These are phyloP conservation scores for Claviceps fusiformis DNA, from an alignment of 2,329 filamentous ascomycete species.

Conservation along the genomic window DNA sequence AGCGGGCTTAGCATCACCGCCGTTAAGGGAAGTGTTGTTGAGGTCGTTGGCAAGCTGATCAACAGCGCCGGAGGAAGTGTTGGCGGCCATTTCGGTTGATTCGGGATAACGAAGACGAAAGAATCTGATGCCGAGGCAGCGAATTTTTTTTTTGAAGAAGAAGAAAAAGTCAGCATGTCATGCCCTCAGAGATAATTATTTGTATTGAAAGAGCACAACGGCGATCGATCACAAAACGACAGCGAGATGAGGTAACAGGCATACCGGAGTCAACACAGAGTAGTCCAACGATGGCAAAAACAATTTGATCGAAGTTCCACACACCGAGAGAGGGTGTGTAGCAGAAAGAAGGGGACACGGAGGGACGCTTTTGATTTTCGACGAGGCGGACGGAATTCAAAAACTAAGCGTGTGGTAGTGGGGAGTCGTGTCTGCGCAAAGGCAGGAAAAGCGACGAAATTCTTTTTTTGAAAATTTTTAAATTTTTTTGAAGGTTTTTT, in stretches of 20 bases:
- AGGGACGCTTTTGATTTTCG: conserved; percentile 2
- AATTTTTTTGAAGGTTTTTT: conserved; percentile 47
- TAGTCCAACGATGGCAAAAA: neutral
- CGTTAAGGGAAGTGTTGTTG: conserved; percentile 55
- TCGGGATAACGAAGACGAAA: conserved; percentile 6
- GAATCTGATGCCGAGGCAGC: neutral
- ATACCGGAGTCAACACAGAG: conserved; percentile 1
- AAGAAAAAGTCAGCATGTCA: conserved; percentile 4
- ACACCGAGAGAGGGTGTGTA: conserved; percentile 1
- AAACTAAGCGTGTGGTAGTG: conserved; percentile 6
- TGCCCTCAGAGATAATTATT: neutral
- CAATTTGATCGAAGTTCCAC: neutral
- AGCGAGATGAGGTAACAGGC: neutral
- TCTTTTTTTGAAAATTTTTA: conserved; percentile 45
- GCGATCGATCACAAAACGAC: neutral
- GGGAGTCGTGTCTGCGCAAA: conserved; percentile 15
- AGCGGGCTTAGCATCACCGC: conserved; percentile 51
- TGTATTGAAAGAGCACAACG: neutral
- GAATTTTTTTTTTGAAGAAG: neutral
- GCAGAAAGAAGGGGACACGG: conserved; percentile 2
- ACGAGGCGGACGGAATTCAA: conserved; percentile 7
- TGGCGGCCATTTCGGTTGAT: conserved; percentile 43
- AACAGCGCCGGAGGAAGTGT: conserved; percentile 47
- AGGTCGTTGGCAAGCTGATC: conserved; percentile 73
- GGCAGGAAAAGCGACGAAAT: conserved; percentile 30